Base-by-base conservation (phyloP, 805 yeast species). In the Suhomyces tanzawaensis region DNA sequence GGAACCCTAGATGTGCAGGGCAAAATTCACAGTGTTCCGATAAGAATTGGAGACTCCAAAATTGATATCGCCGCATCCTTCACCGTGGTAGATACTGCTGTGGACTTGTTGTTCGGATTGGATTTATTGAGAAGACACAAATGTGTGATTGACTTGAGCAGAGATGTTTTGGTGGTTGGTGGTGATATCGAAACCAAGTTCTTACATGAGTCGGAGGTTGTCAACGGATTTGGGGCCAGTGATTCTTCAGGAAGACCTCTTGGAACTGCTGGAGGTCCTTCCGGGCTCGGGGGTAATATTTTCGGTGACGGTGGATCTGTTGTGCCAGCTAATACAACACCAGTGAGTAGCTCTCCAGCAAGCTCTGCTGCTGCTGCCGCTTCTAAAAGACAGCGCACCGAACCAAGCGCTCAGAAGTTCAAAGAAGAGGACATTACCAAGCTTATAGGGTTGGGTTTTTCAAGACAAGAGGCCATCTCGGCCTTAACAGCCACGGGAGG, bases 91-190 rank as follows among this genome's bases (percentile, higher is more conserved):
- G 95, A 91, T 43, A 74, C 84, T 1, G 69, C 66, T 7, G 81
- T 81, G 16, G 95, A 88, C 47, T 69, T 90, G 47, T 65, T 93
- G 28, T 71, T 93, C 22, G 99, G 99, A 0, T 69, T 93, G 36
- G 99, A 93, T 59, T 65, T 91, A 95, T 71, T 93, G 52, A 81
- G 83, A 60, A 79, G 96, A 47, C 91, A 89, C 58, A 89, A 82
- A 55, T 95, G 95, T 34, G 65, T 71, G 26, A 79, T 93, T 36
- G 96, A 93, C 58, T 69, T 93, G 48, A 73, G 73, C 30, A 68
- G 68, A 32, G 82, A 85, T 53, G 73, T 72, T 7, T 70, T 93
- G 38, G 70, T 74, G 2, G 77, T 91, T 39, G 69, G 69, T 4
- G 93, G 85, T n/a, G 81, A 78, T 39, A 78, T 79, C 19, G 82